Base-by-base conservation (phyloP, 805 yeast genomes). In the Komagataella mondaviorum region DNA sequence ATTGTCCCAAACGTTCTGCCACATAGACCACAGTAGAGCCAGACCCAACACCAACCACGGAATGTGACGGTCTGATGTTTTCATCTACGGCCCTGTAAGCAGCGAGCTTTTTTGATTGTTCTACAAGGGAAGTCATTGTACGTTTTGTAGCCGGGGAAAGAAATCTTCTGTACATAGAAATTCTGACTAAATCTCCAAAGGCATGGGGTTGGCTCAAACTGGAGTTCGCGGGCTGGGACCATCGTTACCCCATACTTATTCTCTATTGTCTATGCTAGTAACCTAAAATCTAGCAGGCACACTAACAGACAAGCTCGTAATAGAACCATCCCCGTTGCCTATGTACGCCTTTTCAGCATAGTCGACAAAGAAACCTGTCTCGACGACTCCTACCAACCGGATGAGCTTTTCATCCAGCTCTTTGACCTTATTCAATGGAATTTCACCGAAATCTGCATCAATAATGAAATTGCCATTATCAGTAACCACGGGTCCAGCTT, bases 1-100 rank as follows among this genome's bases (percentile, higher is more conserved):
- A 68, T 66, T 85, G 89, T 6, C 95, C 96, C 52, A 93, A 76
- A 61, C 97, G 76, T 66, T 93, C 98, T 22, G 96, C 99, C 54
- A 86, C 96, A 64, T 88, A 93, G n/a, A 93, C 86, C 3, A 93
- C 99, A 0, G 99, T 93, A 20, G 96, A 85, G 1, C 99, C 99
- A 22, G 96, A 88, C 10, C 99, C 99, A 55, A 93, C 81, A 45
- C 99, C 99, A 16, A 93, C 76, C 14, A 88, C 84, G 59, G 76
- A 80, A 56, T 89, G 88, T 44, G 70, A 58, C 20, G 75, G 65
- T 39, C 87, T 84, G 63, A 87, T 75, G 61, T 89, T 83, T 51
- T 87, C 90, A 65, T 91, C 96, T 39, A 93, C 96, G 1, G 99
- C 99, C 51, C 75, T 72, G 71, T 83, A 88, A 6, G 97, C 98